These are phyloP conservation scores for Calonectria pseudoturangicola DNA, from an alignment of 2,329 filamentous ascomycete genomes.

Conservation along the genomic window DNA sequence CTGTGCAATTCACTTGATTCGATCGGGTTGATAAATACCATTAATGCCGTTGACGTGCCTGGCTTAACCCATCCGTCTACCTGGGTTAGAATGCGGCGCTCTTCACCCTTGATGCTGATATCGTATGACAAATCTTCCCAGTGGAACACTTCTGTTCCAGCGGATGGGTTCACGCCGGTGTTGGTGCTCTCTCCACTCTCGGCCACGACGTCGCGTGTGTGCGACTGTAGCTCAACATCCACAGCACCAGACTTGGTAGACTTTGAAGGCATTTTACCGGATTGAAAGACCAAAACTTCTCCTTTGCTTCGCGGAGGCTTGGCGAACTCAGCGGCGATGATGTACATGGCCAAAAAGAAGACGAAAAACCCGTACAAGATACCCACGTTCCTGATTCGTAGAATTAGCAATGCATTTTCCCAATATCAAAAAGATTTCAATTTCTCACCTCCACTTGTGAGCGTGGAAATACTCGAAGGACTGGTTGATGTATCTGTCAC, in stretches of 20 bases:
- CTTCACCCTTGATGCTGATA: constrained; percentile 85
- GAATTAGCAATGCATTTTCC: neutral
- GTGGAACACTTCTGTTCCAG: constrained; percentile 71
- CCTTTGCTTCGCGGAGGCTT: constrained; percentile 82
- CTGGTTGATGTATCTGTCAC: constrained; percentile 67
- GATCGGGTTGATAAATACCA: constrained; percentile 70
- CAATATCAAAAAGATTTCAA: fast-evolving
- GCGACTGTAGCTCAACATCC: constrained; percentile 1
- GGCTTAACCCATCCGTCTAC: constrained; percentile 97
- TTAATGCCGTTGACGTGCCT: constrained; percentile 90
- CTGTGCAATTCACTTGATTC: too few species aligned
- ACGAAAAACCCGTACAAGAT: constrained; percentile 80
- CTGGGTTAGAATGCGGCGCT: constrained; percentile 85
- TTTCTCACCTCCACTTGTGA: constrained; percentile 73
- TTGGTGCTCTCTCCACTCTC: neutral
- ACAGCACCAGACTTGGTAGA: neutral
- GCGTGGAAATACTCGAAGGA: constrained; percentile 71
- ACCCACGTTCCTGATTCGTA: constrained; percentile 74
- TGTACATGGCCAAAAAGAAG: constrained; percentile 77
- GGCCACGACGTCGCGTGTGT: neutral
- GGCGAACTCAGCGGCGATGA: constrained; percentile 78
- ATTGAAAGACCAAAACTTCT: constrained; percentile 85
- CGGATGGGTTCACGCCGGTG: neutral
- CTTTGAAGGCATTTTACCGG: neutral
- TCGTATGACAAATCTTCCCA: constrained; percentile 86